Conservation (phyloP, 371 early-diverging fungal genomes). For the Paramicrosporidium saccamoebae region DNA sequence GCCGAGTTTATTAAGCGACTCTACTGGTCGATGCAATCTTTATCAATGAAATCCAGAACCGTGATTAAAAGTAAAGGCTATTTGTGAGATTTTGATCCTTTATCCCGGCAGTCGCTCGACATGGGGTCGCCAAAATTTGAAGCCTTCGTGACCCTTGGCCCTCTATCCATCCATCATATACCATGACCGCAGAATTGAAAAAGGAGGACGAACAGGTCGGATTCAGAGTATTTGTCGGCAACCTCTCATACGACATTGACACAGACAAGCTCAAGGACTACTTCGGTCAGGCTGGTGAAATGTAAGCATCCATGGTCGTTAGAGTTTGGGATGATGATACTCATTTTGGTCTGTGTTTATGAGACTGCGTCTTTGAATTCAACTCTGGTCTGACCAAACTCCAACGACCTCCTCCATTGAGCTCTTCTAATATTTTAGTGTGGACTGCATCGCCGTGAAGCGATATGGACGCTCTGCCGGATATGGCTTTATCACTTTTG, state of each 20-base stretch:
- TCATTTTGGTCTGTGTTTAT: too few species aligned
- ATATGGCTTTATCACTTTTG: slow-evolving; percentile 69
- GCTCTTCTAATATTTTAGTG: slow-evolving; percentile 5
- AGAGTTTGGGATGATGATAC: too few species aligned
- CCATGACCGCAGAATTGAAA: too few species aligned
- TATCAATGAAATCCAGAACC: too few species aligned
- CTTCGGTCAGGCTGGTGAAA: slow-evolving; percentile 31
- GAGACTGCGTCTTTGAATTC: background rate
- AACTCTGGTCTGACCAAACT: background rate
- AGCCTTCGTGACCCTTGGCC: too few species aligned
- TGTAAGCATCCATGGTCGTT: slow-evolving; percentile 29
- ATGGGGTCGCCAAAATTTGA: too few species aligned
- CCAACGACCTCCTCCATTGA: background rate
- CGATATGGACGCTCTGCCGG: slow-evolving; percentile 39
- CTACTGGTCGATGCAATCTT: too few species aligned
- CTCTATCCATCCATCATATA: too few species aligned
- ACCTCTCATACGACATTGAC: slow-evolving; percentile 48
- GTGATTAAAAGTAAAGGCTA: too few species aligned
- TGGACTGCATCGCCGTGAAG: slow-evolving; percentile 30
- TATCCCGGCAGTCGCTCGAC: too few species aligned
- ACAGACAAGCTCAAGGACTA: slow-evolving; percentile 30
- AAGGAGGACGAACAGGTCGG: slow-evolving; percentile 14
- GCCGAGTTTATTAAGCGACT: too few species aligned
- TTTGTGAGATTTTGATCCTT: too few species aligned
- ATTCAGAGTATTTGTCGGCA: slow-evolving; percentile 69